phyloP scores from a whole-genome alignment of 2,329 filamentous ascomycete genomes.

The Xylaria arbuscula region DNA sequence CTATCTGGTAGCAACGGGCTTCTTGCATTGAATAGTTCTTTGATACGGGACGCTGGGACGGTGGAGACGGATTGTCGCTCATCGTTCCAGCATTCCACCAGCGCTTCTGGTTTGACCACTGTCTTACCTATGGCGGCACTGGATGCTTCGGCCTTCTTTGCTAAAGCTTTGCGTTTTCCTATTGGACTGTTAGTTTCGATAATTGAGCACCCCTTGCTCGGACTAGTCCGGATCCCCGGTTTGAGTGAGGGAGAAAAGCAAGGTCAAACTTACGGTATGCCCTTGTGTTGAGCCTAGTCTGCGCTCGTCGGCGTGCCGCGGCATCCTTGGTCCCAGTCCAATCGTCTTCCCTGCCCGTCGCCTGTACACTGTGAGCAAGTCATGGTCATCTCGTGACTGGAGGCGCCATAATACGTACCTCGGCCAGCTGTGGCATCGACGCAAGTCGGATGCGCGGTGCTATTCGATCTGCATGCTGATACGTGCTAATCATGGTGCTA shows the following conservation, averaged over 20 bases:
- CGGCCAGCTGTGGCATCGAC: conserved; percentile 53
- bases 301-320: conserved; percentile 54
- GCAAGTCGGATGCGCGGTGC: conserved; percentile 47
- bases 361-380: conserved; percentile 51
- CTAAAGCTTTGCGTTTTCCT: conserved; percentile 52
- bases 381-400: conserved; percentile 33
- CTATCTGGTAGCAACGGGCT: conserved; percentile 47
- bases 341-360: conserved; percentile 54
- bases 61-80: conserved; percentile 49
- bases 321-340: conserved; percentile 60
- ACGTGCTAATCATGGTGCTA: conserved; percentile 42
- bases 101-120: conserved; percentile 46
- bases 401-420: conserved; percentile 46
- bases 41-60: conserved; percentile 48
- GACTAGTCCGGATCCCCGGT: conserved; percentile 8
- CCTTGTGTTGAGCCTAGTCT: conserved; percentile 60
- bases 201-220: conserved; percentile 23
- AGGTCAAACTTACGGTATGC: conserved; percentile 54
- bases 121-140: conserved; percentile 35
- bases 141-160: conserved; percentile 41
- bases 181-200: conserved; percentile 41
- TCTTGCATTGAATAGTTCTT: conserved; percentile 50
- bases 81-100: conserved; percentile 52
- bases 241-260: conserved; percentile 33
- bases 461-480: conserved; percentile 37